Base-by-base conservation (phyloP, 1,284 basidiomycete species). In the Volvariella surrecta region DNA sequence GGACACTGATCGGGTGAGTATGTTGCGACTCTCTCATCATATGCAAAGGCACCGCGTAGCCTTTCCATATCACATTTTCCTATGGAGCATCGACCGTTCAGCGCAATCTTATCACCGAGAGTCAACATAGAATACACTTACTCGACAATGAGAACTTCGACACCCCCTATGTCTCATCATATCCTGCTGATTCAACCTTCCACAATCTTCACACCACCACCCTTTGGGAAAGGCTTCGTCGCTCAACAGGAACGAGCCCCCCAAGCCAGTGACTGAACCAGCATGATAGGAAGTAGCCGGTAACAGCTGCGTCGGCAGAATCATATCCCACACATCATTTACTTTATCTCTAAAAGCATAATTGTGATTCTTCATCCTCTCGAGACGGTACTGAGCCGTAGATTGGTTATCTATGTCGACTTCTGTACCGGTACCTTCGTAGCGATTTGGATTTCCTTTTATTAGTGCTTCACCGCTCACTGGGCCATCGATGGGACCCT, bases 161-260 rank as follows among this genome's bases (percentile, higher is more conserved):
- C 70, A 73, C 39, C 53, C 48, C 28, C 64, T 58, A 49, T 67
- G 65, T 30, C 68, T 54, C 48, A 71, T 54, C 32, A 60, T 55
- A 17, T 48, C 51, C 50, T 68, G 64, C 28, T 61, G 64, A 44
- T 70, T 71, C 44, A 73, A 42, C 49, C 60, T 60, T 8, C 70
- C 69, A 45, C 71, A 73, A 1, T 42, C 24, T 4, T 20, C 30
- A 41, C 71, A 73, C 45, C 58, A 59, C 68, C 68, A 73, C 3
- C 70, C 70, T 2, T 50, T 51, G 8, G 65, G 58, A 28, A 66
- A 54, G 0, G 49, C 50, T 10, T 52, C 56, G 28, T 63, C 61
- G 18, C 54, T 42, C 13, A 58, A 52, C 22, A 45, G 47, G 11
- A 43, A 43, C 9, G 53, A 51, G 22, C 55, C 52, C 16, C 54